These are phyloP conservation scores for Puccinia hordei DNA, from an alignment of 1,284 basidiomycete genomes.

Conservation along the genomic window DNA sequence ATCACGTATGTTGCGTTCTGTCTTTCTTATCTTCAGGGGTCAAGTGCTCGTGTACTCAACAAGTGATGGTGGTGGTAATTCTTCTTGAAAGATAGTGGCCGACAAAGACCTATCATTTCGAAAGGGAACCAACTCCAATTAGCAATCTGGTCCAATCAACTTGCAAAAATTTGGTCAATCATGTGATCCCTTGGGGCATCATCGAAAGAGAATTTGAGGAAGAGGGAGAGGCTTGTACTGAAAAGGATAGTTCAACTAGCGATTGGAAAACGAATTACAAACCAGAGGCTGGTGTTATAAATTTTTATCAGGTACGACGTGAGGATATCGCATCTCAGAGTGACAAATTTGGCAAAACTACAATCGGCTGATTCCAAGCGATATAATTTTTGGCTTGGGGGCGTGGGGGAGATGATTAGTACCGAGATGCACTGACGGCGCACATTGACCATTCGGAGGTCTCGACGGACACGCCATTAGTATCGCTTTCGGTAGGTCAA, in stretches of 20 bases:
- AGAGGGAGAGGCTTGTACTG: neutral
- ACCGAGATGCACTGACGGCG: conserved; percentile 39
- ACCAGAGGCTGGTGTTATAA: conserved; percentile 42
- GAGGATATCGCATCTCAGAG: neutral
- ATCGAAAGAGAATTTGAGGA: neutral
- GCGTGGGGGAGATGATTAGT: neutral
- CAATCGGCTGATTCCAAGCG: too few species aligned
- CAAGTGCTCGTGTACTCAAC: neutral
- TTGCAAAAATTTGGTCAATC: conserved; percentile 25
- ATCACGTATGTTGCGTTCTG: conserved; percentile 28
- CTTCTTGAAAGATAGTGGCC: conserved; percentile 12
- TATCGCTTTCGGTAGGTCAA: conserved; percentile 37
- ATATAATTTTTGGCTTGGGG: too few species aligned
- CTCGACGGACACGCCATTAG: conserved; percentile 27
- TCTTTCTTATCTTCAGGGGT: neutral
- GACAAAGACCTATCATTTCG: conserved; percentile 48
- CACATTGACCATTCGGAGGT: conserved; percentile 48
- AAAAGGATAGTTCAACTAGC: neutral
- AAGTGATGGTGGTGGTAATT: neutral
- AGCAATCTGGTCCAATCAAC: conserved; percentile 32
- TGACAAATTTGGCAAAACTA: neutral
- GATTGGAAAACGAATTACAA: conserved; percentile 34
- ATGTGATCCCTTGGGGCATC: conserved; percentile 29
- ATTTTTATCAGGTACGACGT: conserved; percentile 38
- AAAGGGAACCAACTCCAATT: conserved; percentile 37